Evolutionary conservation across 176 grass and related monocot species (phyloP), one percentile per base, ranked within the genome.

Genomic region (Oryza officinalis): DNA sequence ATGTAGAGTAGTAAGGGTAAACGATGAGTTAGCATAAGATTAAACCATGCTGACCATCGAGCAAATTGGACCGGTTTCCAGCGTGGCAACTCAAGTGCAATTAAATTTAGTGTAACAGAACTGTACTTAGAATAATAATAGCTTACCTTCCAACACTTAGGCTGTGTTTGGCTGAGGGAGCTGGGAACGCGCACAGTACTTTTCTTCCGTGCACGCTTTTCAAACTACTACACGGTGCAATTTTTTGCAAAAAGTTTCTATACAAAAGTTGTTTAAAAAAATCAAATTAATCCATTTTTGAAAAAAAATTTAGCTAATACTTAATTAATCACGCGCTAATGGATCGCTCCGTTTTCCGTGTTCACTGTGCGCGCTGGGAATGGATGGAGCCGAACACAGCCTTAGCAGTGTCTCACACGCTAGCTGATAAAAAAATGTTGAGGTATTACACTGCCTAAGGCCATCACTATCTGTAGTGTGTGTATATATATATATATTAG

Each of bases 21-120:
- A 65, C 49, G 30, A 81, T 25, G 65, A 83, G 33, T 30, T 59
- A 66, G 54, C 69, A 49, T 12, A n/a, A 18, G 35, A 66, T 49
- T 40, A 76, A 76, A 63, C 50, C 30, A 80, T 68, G 77, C 75
- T 84, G 50, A 69, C 49, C 26, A 65, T 90, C 40, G 25, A 80
- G 61, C 67, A 86, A 83, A 75, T 68, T 79, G 75, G 75, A 90
- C 80, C 61, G 80, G 44, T 80, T 87, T 84, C 74, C 63, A 90
- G 63, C 63, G 76, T 87, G 89, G 85, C 85, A 84, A 76, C 85
- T 91, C 41, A 12, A 3, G 30, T 63, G 32, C 73, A 80, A 76
- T 87, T 75, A 57, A 87, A 76, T 84, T 90, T 84, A 44, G 50
- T 57, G 50, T 57, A 64, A 57, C 80, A 70, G 52, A 72, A 45